Evolutionary conservation across 1,284 basidiomycete species (phyloP).

Genomic region (Cryptococcus sp.): DNA sequence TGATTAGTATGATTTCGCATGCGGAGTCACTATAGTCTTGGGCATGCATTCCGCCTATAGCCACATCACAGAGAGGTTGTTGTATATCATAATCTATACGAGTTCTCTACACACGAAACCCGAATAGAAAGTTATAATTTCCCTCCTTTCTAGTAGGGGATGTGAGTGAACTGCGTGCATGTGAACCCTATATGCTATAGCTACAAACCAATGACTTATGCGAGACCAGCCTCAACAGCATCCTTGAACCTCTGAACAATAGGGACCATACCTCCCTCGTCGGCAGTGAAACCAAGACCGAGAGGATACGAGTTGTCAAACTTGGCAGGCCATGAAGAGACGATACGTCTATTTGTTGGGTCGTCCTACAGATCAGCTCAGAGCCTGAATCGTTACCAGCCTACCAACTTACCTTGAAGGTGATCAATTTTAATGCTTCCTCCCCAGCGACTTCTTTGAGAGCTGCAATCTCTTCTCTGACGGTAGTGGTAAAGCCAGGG

Average conservation of each 20-base stretch:
- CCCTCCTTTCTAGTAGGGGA: no score
- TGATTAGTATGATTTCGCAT: no score
- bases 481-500: slow-evolving; percentile 46
- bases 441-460: slow-evolving; percentile 39
- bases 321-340: slow-evolving; percentile 42
- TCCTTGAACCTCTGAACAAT: slow-evolving; percentile 45
- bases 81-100: no score
- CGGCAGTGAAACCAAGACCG: slow-evolving; percentile 41
- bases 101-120: no score
- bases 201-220: slow-evolving; percentile 10
- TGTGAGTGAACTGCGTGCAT: no score
- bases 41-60: no score
- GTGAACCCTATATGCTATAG: no score
- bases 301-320: slow-evolving; percentile 45
- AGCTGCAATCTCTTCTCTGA: slow-evolving; percentile 45
- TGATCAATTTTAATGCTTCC: slow-evolving; percentile 42
- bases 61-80: no score
- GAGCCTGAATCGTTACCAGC: not conserved
- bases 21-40: no score
- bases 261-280: slow-evolving; percentile 45
- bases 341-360: slow-evolving; percentile 46
- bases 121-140: no score
- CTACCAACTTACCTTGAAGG: slow-evolving; percentile 31
- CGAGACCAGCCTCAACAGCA: slow-evolving; percentile 32
- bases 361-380: slow-evolving; percentile 29